phyloP scores from a whole-genome alignment of 2,329 filamentous ascomycete genomes.

The Sarocladium strictum region DNA sequence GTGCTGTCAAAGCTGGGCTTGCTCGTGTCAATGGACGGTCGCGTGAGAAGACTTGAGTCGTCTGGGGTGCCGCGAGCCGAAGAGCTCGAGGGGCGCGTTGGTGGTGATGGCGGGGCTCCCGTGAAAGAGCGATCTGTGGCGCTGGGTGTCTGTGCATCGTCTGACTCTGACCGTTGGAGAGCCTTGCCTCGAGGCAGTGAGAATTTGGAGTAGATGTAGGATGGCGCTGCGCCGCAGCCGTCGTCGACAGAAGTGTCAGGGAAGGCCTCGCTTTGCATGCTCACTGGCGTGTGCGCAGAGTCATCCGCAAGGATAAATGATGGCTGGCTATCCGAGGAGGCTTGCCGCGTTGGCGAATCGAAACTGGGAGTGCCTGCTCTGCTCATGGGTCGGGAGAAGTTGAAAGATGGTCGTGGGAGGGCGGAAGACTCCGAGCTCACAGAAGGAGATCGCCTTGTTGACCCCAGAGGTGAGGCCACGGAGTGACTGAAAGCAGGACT shows the following conservation, averaged over 20 bases:
- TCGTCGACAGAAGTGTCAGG: constrained; percentile 45
- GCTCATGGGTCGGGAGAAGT: constrained; percentile 90
- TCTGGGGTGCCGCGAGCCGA: constrained; percentile 34
- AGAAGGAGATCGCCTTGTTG: constrained; percentile 74
- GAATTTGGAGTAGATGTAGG: constrained; percentile 85
- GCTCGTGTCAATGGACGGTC: constrained; percentile 44
- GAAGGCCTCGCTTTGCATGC: constrained; percentile 66
- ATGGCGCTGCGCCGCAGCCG: constrained; percentile 48
- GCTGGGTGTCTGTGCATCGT: constrained; percentile 34
- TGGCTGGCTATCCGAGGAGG: constrained; percentile 61
- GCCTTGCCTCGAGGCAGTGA: constrained; percentile 75
- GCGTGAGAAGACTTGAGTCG: constrained; percentile 29
- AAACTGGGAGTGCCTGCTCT: constrained; percentile 56
- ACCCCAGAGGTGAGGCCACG: constrained; percentile 52
- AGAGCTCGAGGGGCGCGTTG: constrained; percentile 54
- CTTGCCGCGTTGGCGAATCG: constrained; percentile 53
- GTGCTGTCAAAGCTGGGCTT: constrained; percentile 43
- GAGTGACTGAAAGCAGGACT: constrained; percentile 45
- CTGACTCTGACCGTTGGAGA: constrained; percentile 63
- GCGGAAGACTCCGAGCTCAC: constrained; percentile 75
- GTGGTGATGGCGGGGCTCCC: constrained; percentile 54
- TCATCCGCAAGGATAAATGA: constrained; percentile 61
- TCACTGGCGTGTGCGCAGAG: constrained; percentile 61
- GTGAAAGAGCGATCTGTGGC: constrained; percentile 12
- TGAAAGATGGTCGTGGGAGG: constrained; percentile 71